Conservation (phyloP, 306 rosid species). For the Abrus pulchellus region DNA sequence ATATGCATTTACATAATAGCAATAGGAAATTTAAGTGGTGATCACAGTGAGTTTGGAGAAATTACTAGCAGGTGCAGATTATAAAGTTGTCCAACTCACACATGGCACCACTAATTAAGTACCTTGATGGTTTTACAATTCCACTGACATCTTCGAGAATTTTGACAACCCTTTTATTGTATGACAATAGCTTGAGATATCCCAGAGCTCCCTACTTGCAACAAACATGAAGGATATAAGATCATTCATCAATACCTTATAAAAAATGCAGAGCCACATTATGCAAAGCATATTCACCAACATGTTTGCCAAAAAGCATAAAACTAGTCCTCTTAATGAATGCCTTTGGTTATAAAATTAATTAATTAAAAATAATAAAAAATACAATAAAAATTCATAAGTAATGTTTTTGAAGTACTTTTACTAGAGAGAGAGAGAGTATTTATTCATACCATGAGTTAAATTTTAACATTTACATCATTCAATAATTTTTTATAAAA, state of each 20-base stretch:
- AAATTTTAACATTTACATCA: too few species aligned
- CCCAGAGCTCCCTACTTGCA: slow-evolving; percentile 57
- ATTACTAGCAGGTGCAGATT: not conserved
- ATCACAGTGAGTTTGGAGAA: not conserved
- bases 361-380: too few species aligned
- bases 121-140: slow-evolving; percentile 64
- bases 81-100: not conserved
- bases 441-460: too few species aligned
- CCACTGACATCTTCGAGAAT: slow-evolving; percentile 55
- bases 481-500: too few species aligned
- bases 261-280: not conserved
- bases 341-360: too few species aligned
- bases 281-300: not conserved
- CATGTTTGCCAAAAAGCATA: not conserved
- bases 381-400: too few species aligned
- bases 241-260: not conserved
- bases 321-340: too few species aligned
- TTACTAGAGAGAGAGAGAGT: too few species aligned
- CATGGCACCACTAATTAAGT: slow-evolving; percentile 12
- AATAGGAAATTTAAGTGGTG: not conserved
- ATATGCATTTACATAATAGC: not conserved
- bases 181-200: slow-evolving; percentile 62
- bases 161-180: slow-evolving; percentile 63
- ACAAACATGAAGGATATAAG: not conserved
- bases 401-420: not conserved